A percentile compares a stretch with the other conserved stretches of the same genome.
These are phyloP conservation scores for Yarrowia porcina DNA, from an alignment of 805 yeast species.

Conservation along the genomic window DNA sequence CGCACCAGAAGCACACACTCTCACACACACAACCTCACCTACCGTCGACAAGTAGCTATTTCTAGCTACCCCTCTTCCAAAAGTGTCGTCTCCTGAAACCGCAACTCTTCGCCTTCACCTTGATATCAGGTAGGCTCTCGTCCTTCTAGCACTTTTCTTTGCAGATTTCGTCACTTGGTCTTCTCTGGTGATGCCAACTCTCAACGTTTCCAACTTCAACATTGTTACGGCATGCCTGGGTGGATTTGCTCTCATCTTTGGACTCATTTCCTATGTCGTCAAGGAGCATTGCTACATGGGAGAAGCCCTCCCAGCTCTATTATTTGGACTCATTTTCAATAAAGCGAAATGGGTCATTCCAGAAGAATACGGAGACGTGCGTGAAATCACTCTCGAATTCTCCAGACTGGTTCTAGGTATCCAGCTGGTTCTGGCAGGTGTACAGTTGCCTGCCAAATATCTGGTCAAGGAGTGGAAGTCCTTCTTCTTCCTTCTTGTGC, in stretches of 20 bases:
- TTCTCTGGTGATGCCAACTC: constrained; percentile 4
- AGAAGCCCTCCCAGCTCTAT: constrained; percentile 63
- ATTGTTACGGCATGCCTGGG: constrained; percentile 59
- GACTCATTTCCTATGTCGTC: constrained; percentile 56
- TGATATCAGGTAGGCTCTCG: constrained; percentile 21
- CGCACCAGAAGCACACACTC: background rate
- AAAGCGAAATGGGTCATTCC: constrained; percentile 59
- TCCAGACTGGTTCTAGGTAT: constrained; percentile 64
- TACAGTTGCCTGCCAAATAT: constrained; percentile 67
- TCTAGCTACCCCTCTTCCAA: constrained; percentile 10
- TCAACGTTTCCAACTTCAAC: constrained; percentile 35
- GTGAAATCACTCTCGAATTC: constrained; percentile 54
- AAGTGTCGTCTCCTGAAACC: constrained; percentile 16
- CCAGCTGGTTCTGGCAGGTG: constrained; percentile 70
- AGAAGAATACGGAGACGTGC: constrained; percentile 46
- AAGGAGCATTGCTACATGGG: constrained; percentile 60
- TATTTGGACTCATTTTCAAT: constrained; percentile 59
- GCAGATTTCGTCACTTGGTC: background rate
- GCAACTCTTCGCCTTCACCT: constrained; percentile 17
- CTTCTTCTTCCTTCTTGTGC: constrained; percentile 55
- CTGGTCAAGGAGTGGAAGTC: constrained; percentile 58
- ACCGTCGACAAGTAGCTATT: background rate
- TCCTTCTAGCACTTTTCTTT: background rate
- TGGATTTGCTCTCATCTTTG: constrained; percentile 55
- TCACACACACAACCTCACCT: too few relatives aligned